Conservation (phyloP, 2,329 filamentous ascomycete species). For the Phoma sp. region DNA sequence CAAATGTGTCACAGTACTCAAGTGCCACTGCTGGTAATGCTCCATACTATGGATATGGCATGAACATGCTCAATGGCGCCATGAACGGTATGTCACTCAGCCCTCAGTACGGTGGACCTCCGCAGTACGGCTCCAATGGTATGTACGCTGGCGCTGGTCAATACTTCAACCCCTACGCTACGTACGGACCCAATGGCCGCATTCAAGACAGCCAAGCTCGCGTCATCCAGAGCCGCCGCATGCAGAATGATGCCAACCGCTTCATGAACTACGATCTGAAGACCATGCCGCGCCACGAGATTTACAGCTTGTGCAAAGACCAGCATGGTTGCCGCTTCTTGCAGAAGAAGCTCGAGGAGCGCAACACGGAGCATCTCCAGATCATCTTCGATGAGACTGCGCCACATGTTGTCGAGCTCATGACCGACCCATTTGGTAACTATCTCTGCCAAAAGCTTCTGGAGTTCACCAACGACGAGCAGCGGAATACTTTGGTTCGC, state of each 20-base stretch:
- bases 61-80: constrained; percentile 70
- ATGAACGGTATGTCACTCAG: constrained; percentile 68
- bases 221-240: constrained; percentile 76
- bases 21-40: constrained; percentile 25
- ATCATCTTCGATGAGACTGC: constrained; percentile 96
- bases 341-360: constrained; percentile 96
- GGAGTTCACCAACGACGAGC: constrained; percentile 92
- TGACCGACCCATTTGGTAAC: constrained; percentile 98
- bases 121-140: constrained; percentile 30
- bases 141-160: constrained; percentile 32
- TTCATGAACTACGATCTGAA: constrained; percentile 86
- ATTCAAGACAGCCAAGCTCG: constrained; percentile 78
- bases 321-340: constrained; percentile 97
- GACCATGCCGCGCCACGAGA: constrained; percentile 74
- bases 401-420: constrained; percentile 92
- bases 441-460: constrained; percentile 98
- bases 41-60: constrained; percentile 62
- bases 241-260: constrained; percentile 72
- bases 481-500: constrained; percentile 90
- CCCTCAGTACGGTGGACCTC: constrained; percentile 48
- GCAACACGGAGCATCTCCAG: constrained; percentile 80
- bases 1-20: constrained; percentile 45
- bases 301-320: constrained; percentile 93
- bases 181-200: constrained; percentile 55
- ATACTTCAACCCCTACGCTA: constrained; percentile 41